Base-by-base conservation (phyloP, 2,329 filamentous ascomycete genomes). In the Pseudocercospora eumusae region DNA sequence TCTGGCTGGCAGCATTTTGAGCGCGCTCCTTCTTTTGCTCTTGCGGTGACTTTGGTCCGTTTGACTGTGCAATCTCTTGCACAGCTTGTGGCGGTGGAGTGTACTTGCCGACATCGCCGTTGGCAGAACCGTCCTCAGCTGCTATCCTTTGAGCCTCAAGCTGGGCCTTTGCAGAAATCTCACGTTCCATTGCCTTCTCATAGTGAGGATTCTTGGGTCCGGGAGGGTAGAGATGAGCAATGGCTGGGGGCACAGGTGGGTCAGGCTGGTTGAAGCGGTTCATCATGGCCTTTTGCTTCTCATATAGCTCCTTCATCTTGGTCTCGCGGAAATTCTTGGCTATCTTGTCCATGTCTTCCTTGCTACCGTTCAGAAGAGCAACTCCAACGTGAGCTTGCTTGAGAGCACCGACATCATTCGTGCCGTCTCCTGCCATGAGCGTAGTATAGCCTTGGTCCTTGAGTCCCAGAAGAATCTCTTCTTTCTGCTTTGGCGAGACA, bases 381-480 rank as follows among this genome's bases (percentile, higher is more conserved):
- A 99, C 91, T 78, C 95, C 95, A 66, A 99, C 92, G 74, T 99
- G 95, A 44, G 95, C 95, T 79, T 99, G 95, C 82, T 99, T 99
- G 73, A 99, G 82, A 49, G 95, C 95, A 67, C 95, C 95, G 59
- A 99, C 95, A 74, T 99, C 95, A 76, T 99, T 99, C 59, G 95
- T 99, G 66, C 95, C 95, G 73, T 99, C 95, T 77, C 95, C 95
- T 71, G 93, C 96, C 95, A 99, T 99, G 65, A 99, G 85, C 28
- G 95, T 99, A 64, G 95, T 97, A 81, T 99, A 99, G 55, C 95
- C 95, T 80, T 92, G 90, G 72, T 96, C 93, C 80, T 96, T 97
- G 65, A 98, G 86, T 40, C 95, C 95, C 21, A 96, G 85, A n/a
- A 99, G 83, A 73, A 99, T 98, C 59, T 98, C 93, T 77, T 99